These are phyloP conservation scores for Fusarium devonianum DNA, from an alignment of 2,329 filamentous ascomycete species.

Conservation along the genomic window DNA sequence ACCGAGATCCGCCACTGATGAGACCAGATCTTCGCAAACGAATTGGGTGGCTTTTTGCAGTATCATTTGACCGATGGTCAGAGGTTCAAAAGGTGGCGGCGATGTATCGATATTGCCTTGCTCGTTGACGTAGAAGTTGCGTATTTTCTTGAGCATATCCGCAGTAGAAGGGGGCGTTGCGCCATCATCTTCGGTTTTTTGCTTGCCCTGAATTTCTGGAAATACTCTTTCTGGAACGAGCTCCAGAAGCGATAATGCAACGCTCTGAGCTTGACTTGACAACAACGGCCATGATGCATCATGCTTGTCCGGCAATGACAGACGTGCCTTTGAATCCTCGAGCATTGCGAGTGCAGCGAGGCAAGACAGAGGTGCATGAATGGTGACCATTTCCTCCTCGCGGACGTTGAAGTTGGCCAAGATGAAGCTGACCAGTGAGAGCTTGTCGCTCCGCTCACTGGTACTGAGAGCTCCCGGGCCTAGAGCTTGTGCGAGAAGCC, in stretches of 20 bases:
- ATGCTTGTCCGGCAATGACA: constrained; percentile 45
- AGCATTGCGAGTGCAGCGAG: constrained; percentile 69
- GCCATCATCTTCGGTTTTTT: constrained; percentile 5
- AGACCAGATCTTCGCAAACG: constrained; percentile 55
- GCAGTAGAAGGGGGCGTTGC: constrained; percentile 38
- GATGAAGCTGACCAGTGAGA: constrained; percentile 82
- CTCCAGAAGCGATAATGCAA: constrained; percentile 66
- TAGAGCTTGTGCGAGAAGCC: constrained; percentile 69
- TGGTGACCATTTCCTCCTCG: constrained; percentile 93
- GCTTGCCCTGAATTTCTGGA: constrained; percentile 38
- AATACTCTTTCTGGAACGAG: constrained; percentile 72
- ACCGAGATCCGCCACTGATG: constrained; percentile 58
- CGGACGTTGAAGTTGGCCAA: constrained; percentile 88
- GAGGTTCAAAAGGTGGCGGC: constrained; percentile 64
- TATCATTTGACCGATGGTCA: constrained; percentile 66
- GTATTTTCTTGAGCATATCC: constrained; percentile 68
- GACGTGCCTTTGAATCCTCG: constrained; percentile 57
- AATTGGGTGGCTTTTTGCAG: constrained; percentile 65
- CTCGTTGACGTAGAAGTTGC: constrained; percentile 72
- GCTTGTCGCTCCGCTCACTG: constrained; percentile 64
- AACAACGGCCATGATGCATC: constrained; percentile 43
- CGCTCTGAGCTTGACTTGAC: constrained; percentile 49
- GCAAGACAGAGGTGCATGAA: constrained; percentile 79
- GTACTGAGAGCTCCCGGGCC: constrained; percentile 53
- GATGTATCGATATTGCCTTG: constrained; percentile 73